Evolutionary conservation across 164 flowering plant species (phyloP).

Genomic region (Amborella trichopoda): DNA sequence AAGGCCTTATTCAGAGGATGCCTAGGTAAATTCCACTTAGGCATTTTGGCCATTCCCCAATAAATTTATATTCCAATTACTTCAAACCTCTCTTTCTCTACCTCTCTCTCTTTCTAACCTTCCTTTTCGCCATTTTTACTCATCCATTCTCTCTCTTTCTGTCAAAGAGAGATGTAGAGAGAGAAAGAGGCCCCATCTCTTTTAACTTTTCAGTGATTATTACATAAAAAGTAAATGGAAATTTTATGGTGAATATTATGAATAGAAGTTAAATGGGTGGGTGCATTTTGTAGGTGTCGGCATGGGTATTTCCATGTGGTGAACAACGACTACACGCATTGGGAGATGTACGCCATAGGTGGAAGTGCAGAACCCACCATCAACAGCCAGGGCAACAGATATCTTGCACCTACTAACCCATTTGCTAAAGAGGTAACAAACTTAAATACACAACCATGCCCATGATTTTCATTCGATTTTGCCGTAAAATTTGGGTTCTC

Average conservation of each 20-base stretch:
- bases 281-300: conserved; percentile 51
- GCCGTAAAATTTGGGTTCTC: no score
- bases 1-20: conserved; percentile 96
- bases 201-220: not conserved
- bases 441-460: no score
- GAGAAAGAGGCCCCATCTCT: not conserved
- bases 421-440: conserved; percentile 83
- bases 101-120: not conserved
- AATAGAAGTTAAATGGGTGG: no score
- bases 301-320: conserved; percentile 94
- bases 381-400: conserved; percentile 90
- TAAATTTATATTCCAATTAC: no score
- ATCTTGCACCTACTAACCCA: conserved; percentile 54
- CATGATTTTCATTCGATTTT: no score
- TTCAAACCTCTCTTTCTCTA: no score
- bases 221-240: not conserved
- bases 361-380: conserved; percentile 90
- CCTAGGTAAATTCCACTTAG: conserved; percentile 96
- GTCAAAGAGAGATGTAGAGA: not conserved
- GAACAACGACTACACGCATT: conserved; percentile 93
- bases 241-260: not conserved
- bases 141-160: not conserved
- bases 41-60: no score
- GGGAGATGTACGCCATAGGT: conserved; percentile 98
- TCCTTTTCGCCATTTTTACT: not conserved